Evolutionary conservation across 140 eudicot genomes (phyloP).

Genomic region (Cichorium intybus): DNA sequence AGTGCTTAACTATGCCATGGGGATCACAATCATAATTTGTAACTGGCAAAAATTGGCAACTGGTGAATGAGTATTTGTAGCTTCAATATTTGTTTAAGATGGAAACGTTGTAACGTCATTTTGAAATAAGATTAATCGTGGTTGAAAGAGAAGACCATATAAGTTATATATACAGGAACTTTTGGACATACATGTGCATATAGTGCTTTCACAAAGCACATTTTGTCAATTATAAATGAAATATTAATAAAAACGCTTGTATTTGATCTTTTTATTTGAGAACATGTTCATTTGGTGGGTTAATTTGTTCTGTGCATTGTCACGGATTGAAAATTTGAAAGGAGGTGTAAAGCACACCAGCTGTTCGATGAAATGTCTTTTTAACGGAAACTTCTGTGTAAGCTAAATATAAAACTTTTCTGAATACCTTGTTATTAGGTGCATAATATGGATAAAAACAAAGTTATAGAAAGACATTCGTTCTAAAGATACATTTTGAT

Average conservation of each 20-base stretch:
- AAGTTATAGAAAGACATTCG: no score
- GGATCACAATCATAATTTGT: not conserved
- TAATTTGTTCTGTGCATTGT: not conserved
- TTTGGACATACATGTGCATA: not conserved
- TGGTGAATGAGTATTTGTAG: not conserved
- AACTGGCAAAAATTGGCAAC: not conserved
- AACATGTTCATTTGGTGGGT: not conserved
- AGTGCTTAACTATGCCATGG: not conserved
- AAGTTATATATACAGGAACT: not conserved
- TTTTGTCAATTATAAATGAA: not conserved
- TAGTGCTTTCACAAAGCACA: not conserved
- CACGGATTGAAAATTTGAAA: not conserved
- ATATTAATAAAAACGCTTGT: not conserved
- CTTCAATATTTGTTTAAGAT: not conserved
- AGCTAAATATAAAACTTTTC: not conserved
- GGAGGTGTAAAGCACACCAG: not conserved
- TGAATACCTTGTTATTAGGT: not conserved
- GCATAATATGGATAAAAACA: not conserved
- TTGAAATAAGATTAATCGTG: not conserved
- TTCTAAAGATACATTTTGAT: no score
- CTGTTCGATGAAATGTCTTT: not conserved
- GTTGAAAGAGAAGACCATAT: not conserved
- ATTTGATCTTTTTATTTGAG: not conserved
- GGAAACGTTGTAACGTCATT: not conserved
- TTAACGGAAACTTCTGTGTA: not conserved